Evolutionary conservation across 2,329 filamentous ascomycete genomes (phyloP).

Genomic region (Claviceps fusiformis): DNA sequence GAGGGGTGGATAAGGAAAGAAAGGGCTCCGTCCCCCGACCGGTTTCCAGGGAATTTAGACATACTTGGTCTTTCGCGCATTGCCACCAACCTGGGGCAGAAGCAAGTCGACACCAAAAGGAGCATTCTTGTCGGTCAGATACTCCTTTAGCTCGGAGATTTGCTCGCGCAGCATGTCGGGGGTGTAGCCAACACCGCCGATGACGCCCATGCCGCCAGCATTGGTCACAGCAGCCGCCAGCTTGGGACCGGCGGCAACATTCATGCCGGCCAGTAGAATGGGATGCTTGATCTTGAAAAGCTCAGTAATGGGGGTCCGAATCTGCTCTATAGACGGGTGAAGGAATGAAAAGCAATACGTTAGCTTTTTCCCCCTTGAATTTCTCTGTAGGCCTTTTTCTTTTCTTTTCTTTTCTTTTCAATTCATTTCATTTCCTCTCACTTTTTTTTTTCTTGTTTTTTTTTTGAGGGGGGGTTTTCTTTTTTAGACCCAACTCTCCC

Average conservation of each 20-base stretch:
- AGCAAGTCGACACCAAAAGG: conserved; percentile 92
- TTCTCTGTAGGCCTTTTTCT: no score
- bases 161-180: conserved; percentile 95
- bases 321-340: conserved; percentile 25
- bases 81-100: conserved; percentile 87
- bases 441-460: not conserved
- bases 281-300: conserved; percentile 97
- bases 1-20: not conserved
- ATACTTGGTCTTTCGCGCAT: conserved; percentile 83
- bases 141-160: conserved; percentile 85
- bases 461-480: not conserved
- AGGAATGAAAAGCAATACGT: not conserved
- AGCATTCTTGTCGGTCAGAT: conserved; percentile 76
- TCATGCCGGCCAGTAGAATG: conserved; percentile 93
- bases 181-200: conserved; percentile 90
- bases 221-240: conserved; percentile 95
- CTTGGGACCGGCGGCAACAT: conserved; percentile 92
- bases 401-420: not conserved
- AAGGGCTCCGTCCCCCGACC: not conserved
- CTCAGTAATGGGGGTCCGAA: conserved; percentile 87
- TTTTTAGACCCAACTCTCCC: no score
- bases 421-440: not conserved
- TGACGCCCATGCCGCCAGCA: conserved; percentile 89
- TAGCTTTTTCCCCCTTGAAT: not conserved
- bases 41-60: conserved; percentile 10